Conservation (phyloP, 306 rosid species). For the Oemleria cerasiformis region DNA sequence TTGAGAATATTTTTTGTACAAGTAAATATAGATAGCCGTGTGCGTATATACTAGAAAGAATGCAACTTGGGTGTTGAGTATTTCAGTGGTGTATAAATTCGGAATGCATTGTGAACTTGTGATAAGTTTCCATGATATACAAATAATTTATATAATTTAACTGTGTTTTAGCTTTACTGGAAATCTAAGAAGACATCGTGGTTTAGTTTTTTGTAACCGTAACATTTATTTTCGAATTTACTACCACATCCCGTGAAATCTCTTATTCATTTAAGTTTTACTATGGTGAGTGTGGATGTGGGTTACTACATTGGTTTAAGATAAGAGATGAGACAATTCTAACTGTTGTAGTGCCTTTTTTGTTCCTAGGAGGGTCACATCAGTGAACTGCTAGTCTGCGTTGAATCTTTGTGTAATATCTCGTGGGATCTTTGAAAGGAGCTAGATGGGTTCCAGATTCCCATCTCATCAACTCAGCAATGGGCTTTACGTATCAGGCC, state of each 20-base stretch:
- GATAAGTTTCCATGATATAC: neutral
- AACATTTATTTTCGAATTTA: neutral
- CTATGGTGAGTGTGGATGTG: neutral
- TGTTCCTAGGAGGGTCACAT: neutral
- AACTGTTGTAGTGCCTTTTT: neutral
- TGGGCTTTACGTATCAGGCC: slow-evolving; percentile 96
- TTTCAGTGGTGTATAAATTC: slow-evolving; percentile 5
- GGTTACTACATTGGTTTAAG: slow-evolving; percentile 3
- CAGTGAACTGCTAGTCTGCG: slow-evolving; percentile 3
- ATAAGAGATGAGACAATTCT: neutral
- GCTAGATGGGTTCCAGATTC: slow-evolving; percentile 91
- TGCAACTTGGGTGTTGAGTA: neutral
- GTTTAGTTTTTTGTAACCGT: neutral
- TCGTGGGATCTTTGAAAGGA: slow-evolving; percentile 30
- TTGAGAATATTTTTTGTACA: neutral
- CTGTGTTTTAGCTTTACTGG: neutral
- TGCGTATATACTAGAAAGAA: neutral
- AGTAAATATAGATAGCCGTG: neutral
- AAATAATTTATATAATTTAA: neutral
- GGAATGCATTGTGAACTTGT: neutral
- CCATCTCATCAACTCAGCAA: slow-evolving; percentile 99
- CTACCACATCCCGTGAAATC: neutral
- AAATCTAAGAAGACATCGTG: neutral
- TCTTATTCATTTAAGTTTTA: neutral
- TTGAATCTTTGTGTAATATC: neutral